A percentile compares a stretch with the other conserved stretches of the same genome.
Evolutionary conservation across 345 rosid genomes (phyloP).

Genomic region (Populus simonii): DNA sequence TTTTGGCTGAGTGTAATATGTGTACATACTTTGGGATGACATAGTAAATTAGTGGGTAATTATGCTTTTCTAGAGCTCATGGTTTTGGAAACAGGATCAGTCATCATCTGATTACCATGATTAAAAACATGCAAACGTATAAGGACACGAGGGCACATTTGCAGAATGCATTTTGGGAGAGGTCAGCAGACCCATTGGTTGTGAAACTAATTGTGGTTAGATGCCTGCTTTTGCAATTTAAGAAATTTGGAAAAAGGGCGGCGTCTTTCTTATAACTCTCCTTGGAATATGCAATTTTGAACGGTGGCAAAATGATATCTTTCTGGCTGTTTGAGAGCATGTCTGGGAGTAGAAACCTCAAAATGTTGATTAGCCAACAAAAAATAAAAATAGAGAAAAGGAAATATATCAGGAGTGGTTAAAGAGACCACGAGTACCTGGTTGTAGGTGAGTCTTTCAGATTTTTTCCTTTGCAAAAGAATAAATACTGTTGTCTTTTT

Average conservation of each 20-base stretch:
- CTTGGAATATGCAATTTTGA: background rate
- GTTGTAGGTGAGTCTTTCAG: background rate
- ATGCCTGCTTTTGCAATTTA: background rate
- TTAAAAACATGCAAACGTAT: background rate
- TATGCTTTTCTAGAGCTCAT: background rate
- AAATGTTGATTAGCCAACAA: background rate
- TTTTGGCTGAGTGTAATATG: background rate
- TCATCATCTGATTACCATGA: background rate
- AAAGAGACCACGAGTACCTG: too few species aligned
- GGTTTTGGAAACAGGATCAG: background rate
- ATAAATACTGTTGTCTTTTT: conserved; percentile 20
- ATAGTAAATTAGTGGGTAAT: background rate
- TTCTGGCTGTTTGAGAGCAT: background rate
- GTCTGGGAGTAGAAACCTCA: conserved; percentile 1
- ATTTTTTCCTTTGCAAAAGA: conserved; percentile 18
- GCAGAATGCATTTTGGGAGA: background rate
- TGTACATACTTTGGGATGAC: background rate
- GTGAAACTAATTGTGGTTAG: background rate
- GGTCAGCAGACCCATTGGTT: background rate
- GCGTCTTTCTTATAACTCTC: background rate
- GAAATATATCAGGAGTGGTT: background rate
- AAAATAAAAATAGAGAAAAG: background rate
- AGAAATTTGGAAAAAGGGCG: background rate
- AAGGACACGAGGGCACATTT: background rate
- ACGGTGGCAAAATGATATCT: background rate